These are phyloP conservation scores for Magnolia sinica DNA, from an alignment of 164 flowering plant genomes.

Conservation along the genomic window DNA sequence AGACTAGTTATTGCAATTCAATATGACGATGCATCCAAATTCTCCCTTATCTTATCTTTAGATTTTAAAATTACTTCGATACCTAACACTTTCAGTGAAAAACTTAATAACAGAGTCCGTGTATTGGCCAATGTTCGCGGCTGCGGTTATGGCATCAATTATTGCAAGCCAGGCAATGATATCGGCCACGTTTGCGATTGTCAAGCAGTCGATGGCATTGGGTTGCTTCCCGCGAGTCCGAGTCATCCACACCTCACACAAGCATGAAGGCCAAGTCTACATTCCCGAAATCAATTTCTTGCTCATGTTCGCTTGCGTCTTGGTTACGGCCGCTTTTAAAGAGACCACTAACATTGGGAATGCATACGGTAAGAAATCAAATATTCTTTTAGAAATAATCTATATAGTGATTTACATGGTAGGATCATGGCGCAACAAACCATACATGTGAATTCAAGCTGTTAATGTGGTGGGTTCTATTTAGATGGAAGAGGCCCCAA, in stretches of 20 bases:
- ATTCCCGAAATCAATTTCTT: constrained; percentile 29
- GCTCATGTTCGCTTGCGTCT: constrained; percentile 24
- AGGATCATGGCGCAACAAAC: no score
- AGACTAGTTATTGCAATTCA: neutral
- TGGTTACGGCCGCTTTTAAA: constrained; percentile 20
- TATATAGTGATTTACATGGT: no score
- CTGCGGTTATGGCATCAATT: constrained; percentile 19
- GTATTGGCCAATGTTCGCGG: constrained; percentile 24
- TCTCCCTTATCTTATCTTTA: neutral
- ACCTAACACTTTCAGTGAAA: neutral
- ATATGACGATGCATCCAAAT: neutral
- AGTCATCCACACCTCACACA: constrained; percentile 22
- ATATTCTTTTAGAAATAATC: neutral
- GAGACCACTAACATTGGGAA: constrained; percentile 23
- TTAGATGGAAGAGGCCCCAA: no score
- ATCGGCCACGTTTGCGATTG: constrained; percentile 22
- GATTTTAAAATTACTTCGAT: neutral
- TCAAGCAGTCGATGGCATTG: constrained; percentile 20
- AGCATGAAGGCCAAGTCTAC: constrained; percentile 28
- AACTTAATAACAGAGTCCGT: constrained; percentile 4
- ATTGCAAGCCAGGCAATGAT: constrained; percentile 29
- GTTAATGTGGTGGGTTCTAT: no score
- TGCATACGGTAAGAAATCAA: constrained; percentile 21
- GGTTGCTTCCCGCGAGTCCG: constrained; percentile 28
- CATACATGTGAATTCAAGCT: no score